Evolutionary conservation across 306 rosid species (phyloP), one percentile per base, ranked within the genome.

Genomic region (Lablab purpureus): DNA sequence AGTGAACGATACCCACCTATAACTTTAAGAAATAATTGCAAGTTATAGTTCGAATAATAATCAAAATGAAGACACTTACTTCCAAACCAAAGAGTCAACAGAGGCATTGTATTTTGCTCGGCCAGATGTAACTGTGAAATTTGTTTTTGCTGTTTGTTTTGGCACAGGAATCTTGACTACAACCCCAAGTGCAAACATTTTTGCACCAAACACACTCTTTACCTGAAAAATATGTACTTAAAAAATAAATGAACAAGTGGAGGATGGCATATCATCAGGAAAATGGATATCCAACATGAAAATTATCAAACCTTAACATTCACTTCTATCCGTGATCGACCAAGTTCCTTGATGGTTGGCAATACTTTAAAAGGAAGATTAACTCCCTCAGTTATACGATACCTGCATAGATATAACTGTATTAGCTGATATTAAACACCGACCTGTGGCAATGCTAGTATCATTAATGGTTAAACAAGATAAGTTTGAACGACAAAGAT

Each of bases 181-280:
- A 67, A 91, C 97, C 71, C 98, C 98, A 81, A 91, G 94, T 12
- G 98, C 98, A 82, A 93, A 93, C 97, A 91, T 91, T 85, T 93
- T 91, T 67, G 92, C 91, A 80, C 92, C 89, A 36, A 93, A 93
- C 64, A 88, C 94, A 74, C 98, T 93, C 89, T 93, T 91, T 46
- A 93, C 97, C 98, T 93, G 91, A 41, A 85, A 85, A 79, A n/a
- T 17, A 77, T 28, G 55, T 62, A 10, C 19, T 6, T 23, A 13
- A 32, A 12, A 27, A n/a, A 47, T 46, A 11, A 77, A 74, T 21
- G 34, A 71, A 83, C 73, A 78, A 76, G 27, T 22, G 65, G 14
- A 14, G 69, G 17, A 23, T 55, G 10, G 18, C 13, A 17, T 36
- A 13, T 54, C 43, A 68, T 3, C 30, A 34, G 54, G 55, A 81